phyloP scores from a whole-genome alignment of 23 red algal species.

The Chondrus crispus region DNA sequence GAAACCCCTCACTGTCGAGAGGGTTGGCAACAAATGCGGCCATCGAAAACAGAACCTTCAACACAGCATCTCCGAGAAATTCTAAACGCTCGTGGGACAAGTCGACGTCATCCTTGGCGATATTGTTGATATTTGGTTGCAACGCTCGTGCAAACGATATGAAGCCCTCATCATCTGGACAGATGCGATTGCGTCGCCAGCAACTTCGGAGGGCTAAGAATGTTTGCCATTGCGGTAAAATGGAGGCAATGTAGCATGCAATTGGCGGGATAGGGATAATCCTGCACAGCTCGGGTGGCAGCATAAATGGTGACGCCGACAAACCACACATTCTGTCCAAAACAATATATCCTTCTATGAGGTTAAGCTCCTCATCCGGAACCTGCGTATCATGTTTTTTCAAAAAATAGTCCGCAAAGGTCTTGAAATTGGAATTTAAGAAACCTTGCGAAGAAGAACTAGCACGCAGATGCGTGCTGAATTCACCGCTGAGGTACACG shows the following conservation, averaged over 20 bases:
- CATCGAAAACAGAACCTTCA: conserved; percentile 63
- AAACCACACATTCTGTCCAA: conserved; percentile 7
- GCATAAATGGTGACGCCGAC: conserved; percentile 29
- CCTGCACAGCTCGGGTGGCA: conserved; percentile 18
- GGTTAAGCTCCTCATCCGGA: neutral
- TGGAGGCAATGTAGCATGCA: conserved; percentile 13
- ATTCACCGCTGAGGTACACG: conserved; percentile 8
- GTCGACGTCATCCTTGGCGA: conserved; percentile 24
- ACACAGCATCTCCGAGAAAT: conserved; percentile 68
- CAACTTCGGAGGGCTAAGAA: conserved; percentile 57
- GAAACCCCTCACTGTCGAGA: conserved; percentile 19
- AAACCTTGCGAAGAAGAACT: conserved; percentile 25
- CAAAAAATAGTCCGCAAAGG: conserved; percentile 45
- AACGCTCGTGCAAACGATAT: conserved; percentile 46
- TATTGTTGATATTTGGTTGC: conserved; percentile 38
- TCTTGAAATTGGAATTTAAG: neutral
- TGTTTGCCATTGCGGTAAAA: conserved; percentile 51
- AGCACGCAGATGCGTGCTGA: neutral
- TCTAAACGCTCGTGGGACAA: conserved; percentile 62
- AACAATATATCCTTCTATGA: conserved; percentile 33
- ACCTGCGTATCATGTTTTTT: conserved; percentile 19
- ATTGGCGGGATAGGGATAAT: conserved; percentile 30
- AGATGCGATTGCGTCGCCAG: conserved; percentile 35
- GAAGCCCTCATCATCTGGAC: neutral
- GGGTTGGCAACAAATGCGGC: conserved; percentile 53